Base-by-base conservation (phyloP, 305 asterid species). In the Solanum aculeatissimum region DNA sequence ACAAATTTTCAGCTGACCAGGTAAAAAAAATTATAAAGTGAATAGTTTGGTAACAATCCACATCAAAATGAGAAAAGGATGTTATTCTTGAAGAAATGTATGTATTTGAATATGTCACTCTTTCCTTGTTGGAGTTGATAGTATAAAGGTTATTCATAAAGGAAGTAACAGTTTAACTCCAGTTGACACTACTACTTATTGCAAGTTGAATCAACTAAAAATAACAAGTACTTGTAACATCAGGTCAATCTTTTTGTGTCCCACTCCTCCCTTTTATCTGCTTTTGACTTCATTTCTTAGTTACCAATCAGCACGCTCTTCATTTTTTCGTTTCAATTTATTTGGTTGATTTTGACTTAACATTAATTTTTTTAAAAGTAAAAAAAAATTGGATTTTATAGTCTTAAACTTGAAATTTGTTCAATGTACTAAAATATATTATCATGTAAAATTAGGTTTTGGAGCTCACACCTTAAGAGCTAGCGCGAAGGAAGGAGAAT, bases 41-140 rank as follows among this genome's bases (percentile, higher is more conserved):
- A 69, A 51, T 27, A 85, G 84, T 66, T 65, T 27, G 87, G 80
- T 85, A 85, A 63, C 84, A 63, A 66, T 85, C 87, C 23, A 38
- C 81, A 85, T 65, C 87, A 85, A 74, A 19, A 58, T 19, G 83
- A 40, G 74, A 71, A 65, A 68, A 8, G 54, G 60, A 27, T 66
- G 19, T 3, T 18, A 77, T 11, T 49, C 10, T 77, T 29, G 47
- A 77, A 51, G 82, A 77, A 77, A 51, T 77, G 47, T 5, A 77
- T 51, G 65, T 77, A 51, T 51, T 51, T 29, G 29, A 77, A 77
- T 77, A 51, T 77, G 65, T 77, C 65, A 51, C 65, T 55, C 23
- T 12, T 77, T 77, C 23, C 82, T 35, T 51, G 42, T 35, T 18
- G 65, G 13, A 77, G 65, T 51, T 29, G 4, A 18, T 77, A 29